These are phyloP conservation scores for Pseudocercospora eumusae DNA, from an alignment of 2,329 filamentous ascomycete genomes.

Conservation along the genomic window DNA sequence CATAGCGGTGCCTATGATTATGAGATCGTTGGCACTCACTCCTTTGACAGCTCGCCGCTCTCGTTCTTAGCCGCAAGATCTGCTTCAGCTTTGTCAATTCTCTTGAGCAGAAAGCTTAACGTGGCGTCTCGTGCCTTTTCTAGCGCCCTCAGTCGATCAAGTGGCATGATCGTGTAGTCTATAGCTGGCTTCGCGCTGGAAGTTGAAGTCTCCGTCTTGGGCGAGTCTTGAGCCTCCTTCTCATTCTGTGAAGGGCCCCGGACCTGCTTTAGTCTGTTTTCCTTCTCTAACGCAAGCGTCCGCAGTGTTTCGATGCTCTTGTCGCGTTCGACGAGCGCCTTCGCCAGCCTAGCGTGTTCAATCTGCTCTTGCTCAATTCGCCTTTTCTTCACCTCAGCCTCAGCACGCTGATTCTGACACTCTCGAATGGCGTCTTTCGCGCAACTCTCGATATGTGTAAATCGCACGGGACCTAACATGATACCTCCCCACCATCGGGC, in stretches of 20 bases:
- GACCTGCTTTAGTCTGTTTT: conserved; percentile 40
- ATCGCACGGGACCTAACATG: conserved; percentile 55
- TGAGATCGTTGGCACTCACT: neutral
- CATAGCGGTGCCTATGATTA: neutral
- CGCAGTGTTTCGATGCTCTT: conserved; percentile 52
- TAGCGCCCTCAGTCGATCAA: conserved; percentile 45
- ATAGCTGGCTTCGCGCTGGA: conserved; percentile 24
- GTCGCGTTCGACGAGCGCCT: conserved; percentile 51
- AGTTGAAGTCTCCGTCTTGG: conserved; percentile 2
- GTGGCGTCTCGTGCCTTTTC: conserved; percentile 57
- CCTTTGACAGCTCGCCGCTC: neutral
- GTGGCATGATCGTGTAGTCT: conserved; percentile 47
- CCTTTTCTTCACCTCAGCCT: conserved; percentile 37
- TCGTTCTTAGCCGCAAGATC: conserved; percentile 23
- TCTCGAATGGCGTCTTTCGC: conserved; percentile 52
- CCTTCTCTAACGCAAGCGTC: conserved; percentile 49
- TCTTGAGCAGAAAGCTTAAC: conserved; percentile 54
- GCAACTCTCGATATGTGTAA: conserved; percentile 54
- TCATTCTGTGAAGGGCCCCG: conserved; percentile 13
- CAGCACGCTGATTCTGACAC: conserved; percentile 41
- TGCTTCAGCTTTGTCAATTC: conserved; percentile 55
- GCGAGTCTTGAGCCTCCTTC: neutral
- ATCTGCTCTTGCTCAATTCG: conserved; percentile 39
- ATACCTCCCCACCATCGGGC: conserved; percentile 58
- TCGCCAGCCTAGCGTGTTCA: conserved; percentile 42